Evolutionary conservation across 1,284 basidiomycete genomes (phyloP).

Genomic region (Vanrija humicola): DNA sequence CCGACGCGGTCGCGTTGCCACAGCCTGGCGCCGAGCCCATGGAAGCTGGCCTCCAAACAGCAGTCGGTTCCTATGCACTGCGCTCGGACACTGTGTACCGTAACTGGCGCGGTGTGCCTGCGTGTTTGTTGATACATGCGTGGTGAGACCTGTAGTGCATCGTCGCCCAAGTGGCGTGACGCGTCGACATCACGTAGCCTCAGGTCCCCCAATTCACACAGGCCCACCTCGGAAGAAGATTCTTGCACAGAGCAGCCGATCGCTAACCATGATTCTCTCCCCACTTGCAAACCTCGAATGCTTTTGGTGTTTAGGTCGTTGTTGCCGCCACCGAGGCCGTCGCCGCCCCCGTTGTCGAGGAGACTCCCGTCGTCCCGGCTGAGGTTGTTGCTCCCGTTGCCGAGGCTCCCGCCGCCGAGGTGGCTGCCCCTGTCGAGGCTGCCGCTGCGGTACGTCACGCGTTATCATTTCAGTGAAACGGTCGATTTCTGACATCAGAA

Average conservation of each 20-base stretch:
- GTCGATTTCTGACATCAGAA: slow-evolving; percentile 20
- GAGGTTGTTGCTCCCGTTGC: slow-evolving; percentile 31
- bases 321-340: slow-evolving; percentile 11
- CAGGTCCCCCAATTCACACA: neutral
- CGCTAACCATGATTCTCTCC: neutral
- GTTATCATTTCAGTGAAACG: too few relatives aligned
- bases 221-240: neutral
- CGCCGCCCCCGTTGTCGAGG: slow-evolving; percentile 15
- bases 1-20: neutral
- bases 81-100: neutral
- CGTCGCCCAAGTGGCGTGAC: too few relatives aligned
- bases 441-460: too few relatives aligned
- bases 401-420: slow-evolving; percentile 4
- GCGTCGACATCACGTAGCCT: too few relatives aligned
- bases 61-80: neutral
- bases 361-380: slow-evolving; percentile 24
- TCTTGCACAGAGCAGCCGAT: neutral
- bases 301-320: neutral
- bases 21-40: too few relatives aligned
- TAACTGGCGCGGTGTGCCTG: neutral
- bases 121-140: too few relatives aligned
- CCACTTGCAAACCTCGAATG: neutral
- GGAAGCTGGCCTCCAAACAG: neutral
- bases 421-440: neutral
- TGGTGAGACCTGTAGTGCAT: too few relatives aligned